Base-by-base conservation (phyloP, 495 filamentous ascomycete genomes). In the Penicillium daleae region DNA sequence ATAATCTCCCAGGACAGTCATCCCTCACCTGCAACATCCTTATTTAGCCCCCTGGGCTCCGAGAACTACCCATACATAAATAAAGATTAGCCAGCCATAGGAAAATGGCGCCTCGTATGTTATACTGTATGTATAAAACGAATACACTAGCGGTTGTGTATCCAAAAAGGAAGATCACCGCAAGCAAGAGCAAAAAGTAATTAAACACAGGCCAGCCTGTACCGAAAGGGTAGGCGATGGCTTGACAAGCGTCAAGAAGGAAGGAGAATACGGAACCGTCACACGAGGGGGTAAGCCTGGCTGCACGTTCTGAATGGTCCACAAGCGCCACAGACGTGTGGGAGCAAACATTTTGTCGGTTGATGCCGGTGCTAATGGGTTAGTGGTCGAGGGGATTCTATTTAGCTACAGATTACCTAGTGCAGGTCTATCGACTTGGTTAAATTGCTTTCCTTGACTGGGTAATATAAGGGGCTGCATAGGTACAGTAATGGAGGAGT, bases 311-410 rank as follows among this genome's bases (percentile, higher is more conserved):
- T 52, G 50, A 33, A 57, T 50, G 6, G 24, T 7, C 46, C 12
- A 29, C 22, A 29, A 12, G 24, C 32, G 60, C 60, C 60, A 62
- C 53, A 32, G 42, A 55, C 39, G 59, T 61, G 33, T 50, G 4
- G 52, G 24, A 63, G 48, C 61, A 59, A 59, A 59, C 49, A 59
- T 39, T 26, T 19, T 42, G 33, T 24, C 32, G 22, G 8, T 27
- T 56, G 15, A 12, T 13, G 13, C 46, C 24, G 46, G 46, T 24
- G 24, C 10, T 7, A 13, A 13, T 29, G 24, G 46, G 4, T 9
- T 26, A n/a, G n/a, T n/a, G n/a, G n/a, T n/a, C n/a, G n/a, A n/a
- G n/a, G n/a, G n/a, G n/a, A n/a, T n/a, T n/a, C n/a, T n/a, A n/a
- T n/a, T n/a, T n/a, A 17, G 39, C 22, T 24, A 48, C 22, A 5